Base-by-base conservation (phyloP, 1,139 yeast species). In the Geotrichum candidum region DNA sequence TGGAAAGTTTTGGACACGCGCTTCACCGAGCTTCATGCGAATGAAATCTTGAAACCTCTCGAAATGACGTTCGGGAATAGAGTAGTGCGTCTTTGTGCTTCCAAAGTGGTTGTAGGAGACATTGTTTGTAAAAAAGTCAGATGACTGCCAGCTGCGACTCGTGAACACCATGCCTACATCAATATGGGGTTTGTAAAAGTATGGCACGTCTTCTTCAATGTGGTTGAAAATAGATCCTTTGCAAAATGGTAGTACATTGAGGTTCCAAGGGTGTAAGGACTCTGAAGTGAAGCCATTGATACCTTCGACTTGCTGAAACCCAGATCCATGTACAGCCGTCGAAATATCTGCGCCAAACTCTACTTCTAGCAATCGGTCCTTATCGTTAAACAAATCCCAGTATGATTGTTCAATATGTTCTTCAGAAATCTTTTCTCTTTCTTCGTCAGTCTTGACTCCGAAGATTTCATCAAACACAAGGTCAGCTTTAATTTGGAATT, bases 1-100 rank as follows among this genome's bases (percentile, higher is more conserved):
- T 0, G 96, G 95, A 67, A 88, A 96, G 67, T 84, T 83, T 54
- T 82, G 79, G 68, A 89, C 87, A 63, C 87, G 78, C 69, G 88
- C 96, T 0, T 96, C 95, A 0, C 91, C 87, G 25, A 73, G 31
- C 46, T 45, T 33, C 22, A 29, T 41, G 15, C 33, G 22, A 7
- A 59, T n/a, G 9, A 68, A 53, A n/a, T 55, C 33, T 29, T 61
- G 67, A 68, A 85, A 87, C 66, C 82, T 82, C 5, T 77, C 82
- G 64, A 83, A 82, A 61, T 86, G 85, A 66, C 77, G 78, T 18
- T 88, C 90, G 0, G 94, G 86, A n/a, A 90, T 80, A 57, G 88
- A 82, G 67, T 87, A 88, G 95, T 96, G 88, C 23, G 85, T 76
- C 68, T 84, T 85, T 10, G 81, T 74, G 2, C 85, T 85, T 2